These are phyloP conservation scores for Ambrosiella cleistominuta DNA, from an alignment of 2,329 filamentous ascomycete species.

Conservation along the genomic window DNA sequence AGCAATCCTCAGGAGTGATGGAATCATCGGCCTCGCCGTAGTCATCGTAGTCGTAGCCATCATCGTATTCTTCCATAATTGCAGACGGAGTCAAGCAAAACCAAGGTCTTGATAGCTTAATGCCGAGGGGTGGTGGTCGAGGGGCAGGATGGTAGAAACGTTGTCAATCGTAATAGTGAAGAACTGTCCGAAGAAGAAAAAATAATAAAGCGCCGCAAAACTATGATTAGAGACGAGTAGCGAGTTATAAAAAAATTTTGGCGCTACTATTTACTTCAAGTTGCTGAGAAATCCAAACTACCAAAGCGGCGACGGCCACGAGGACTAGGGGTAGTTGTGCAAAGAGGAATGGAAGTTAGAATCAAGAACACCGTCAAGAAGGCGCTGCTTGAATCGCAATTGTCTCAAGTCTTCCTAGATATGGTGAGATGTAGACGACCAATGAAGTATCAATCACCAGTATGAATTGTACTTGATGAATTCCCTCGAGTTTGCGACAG, in stretches of 20 bases:
- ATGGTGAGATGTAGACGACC: no score
- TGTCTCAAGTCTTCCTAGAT: no score
- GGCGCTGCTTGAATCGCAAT: no score
- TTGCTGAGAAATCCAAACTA: conserved; percentile 7
- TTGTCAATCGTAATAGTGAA: background rate
- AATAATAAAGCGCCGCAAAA: background rate
- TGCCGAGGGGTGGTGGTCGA: background rate
- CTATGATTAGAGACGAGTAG: background rate
- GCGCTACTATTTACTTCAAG: background rate
- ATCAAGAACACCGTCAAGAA: background rate
- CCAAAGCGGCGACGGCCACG: background rate
- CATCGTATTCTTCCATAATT: conserved; percentile 39
- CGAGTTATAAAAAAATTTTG: background rate
- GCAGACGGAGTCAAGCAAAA: background rate
- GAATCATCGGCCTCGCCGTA: conserved; percentile 49
- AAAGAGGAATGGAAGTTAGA: background rate
- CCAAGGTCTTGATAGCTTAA: background rate
- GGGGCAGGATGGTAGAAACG: background rate
- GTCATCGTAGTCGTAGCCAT: conserved; percentile 47
- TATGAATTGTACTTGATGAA: no score
- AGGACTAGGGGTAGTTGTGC: background rate
- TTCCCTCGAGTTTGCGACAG: no score
- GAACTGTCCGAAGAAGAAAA: background rate
- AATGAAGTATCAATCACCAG: no score
- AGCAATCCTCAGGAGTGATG: conserved; percentile 95